Conservation (phyloP, 352 stramenopile genomes). For the Elongisporangium prolatum region DNA sequence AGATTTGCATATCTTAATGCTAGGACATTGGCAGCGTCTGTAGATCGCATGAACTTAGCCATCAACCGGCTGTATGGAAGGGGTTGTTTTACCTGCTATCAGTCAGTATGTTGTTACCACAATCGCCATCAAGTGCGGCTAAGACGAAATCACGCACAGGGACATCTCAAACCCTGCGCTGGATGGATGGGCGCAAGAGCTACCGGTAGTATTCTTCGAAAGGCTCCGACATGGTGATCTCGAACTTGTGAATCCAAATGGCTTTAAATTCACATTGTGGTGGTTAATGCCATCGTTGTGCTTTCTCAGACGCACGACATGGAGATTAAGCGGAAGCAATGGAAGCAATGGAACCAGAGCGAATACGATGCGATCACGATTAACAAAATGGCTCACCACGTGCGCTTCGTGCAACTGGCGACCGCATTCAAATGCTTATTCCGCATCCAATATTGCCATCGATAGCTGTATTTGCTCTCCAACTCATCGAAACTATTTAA, state of each 20-base stretch:
- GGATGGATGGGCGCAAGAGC: constrained; percentile 14
- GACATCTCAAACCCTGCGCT: constrained; percentile 12
- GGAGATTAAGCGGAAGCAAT: constrained; percentile 15
- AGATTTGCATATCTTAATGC: not conserved
- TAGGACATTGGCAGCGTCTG: not conserved
- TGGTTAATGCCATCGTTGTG: constrained; percentile 5
- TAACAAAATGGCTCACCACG: constrained; percentile 6
- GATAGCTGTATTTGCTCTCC: constrained; percentile 4
- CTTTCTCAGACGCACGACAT: constrained; percentile 7
- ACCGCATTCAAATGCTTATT: constrained; percentile 12
- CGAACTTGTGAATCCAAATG: constrained; percentile 5
- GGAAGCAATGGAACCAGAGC: constrained; percentile 12
- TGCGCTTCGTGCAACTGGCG: constrained; percentile 20
- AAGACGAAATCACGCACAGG: constrained; percentile 9
- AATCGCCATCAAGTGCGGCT: constrained; percentile 11
- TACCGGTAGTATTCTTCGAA: constrained; percentile 17
- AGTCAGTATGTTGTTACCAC: constrained; percentile 5
- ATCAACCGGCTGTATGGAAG: not conserved
- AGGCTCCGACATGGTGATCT: constrained; percentile 14
- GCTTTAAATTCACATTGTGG: not conserved
- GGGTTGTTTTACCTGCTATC: constrained; percentile 1
- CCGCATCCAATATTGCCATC: constrained; percentile 11
- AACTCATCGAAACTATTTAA: not conserved
- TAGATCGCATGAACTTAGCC: not conserved
- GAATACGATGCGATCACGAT: constrained; percentile 21